Evolutionary conservation across 2,329 filamentous ascomycete species (phyloP).

Genomic region (Clarireedia monteithiana): DNA sequence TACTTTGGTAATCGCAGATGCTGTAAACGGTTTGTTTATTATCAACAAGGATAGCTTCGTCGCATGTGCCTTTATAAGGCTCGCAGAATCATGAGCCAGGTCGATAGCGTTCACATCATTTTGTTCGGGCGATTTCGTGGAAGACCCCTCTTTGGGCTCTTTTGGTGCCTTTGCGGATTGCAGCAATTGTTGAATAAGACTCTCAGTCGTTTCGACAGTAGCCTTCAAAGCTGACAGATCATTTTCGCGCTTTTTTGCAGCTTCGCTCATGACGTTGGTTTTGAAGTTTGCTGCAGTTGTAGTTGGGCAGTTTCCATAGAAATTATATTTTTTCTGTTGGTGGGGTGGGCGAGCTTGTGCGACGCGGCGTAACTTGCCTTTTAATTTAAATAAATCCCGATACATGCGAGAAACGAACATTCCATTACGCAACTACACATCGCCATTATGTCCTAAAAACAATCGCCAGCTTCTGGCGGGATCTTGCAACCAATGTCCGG

Average conservation of each 20-base stretch:
- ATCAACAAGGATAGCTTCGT: slow-evolving; percentile 84
- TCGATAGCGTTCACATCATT: slow-evolving; percentile 48
- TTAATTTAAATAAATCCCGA: neutral
- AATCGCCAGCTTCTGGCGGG: neutral
- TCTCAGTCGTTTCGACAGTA: slow-evolving; percentile 18
- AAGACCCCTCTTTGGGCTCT: slow-evolving; percentile 3
- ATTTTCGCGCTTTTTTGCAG: slow-evolving; percentile 10
- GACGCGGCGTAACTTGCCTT: neutral
- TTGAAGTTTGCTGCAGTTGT: neutral
- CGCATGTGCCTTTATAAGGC: slow-evolving; percentile 69
- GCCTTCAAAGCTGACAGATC: slow-evolving; percentile 19
- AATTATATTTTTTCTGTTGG: slow-evolving; percentile 5
- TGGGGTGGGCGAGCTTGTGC: slow-evolving; percentile 10
- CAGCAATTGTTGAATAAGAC: slow-evolving; percentile 23
- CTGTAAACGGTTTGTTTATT: slow-evolving; percentile 80
- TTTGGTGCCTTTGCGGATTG: slow-evolving; percentile 4
- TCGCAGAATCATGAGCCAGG: slow-evolving; percentile 63
- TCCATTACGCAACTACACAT: too few species aligned
- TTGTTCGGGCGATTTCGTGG: slow-evolving; percentile 3
- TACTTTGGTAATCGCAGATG: slow-evolving; percentile 63
- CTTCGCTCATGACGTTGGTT: slow-evolving; percentile 10
- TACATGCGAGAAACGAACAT: too few species aligned
- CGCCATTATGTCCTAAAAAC: neutral
- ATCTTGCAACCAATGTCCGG: slow-evolving; percentile 1
- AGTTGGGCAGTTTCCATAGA: neutral